Evolutionary conservation across 768 basidiomycete species (phyloP).

Genomic region (Termitomyces eurrhizus): DNA sequence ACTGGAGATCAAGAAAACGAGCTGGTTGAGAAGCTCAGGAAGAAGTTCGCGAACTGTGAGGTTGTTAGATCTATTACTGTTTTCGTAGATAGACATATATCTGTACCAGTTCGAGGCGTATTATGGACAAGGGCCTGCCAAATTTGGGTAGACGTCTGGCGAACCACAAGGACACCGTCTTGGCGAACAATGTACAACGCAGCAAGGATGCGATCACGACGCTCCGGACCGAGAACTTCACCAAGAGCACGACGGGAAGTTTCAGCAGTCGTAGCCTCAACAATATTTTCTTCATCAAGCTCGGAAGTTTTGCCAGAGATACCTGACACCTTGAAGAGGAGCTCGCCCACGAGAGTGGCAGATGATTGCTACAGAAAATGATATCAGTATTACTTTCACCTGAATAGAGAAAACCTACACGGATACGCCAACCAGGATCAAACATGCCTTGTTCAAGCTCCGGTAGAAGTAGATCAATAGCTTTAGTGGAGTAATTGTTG

Average conservation of each 20-base stretch:
- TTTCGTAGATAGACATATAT: not conserved
- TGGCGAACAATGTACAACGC: slow-evolving; percentile 92
- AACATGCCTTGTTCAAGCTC: slow-evolving; percentile 96
- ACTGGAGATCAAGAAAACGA: slow-evolving; percentile 74
- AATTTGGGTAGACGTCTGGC: slow-evolving; percentile 89
- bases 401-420: slow-evolving; percentile 45
- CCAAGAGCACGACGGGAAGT: slow-evolving; percentile 80
- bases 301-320: slow-evolving; percentile 87
- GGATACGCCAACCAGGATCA: slow-evolving; percentile 91
- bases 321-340: slow-evolving; percentile 95
- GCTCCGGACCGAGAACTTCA: slow-evolving; percentile 84
- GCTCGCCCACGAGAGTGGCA: slow-evolving; percentile 91
- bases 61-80: not conserved
- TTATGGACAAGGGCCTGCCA: slow-evolving; percentile 99
- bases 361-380: slow-evolving; percentile 73
- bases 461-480: slow-evolving; percentile 90
- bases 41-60: slow-evolving; percentile 83
- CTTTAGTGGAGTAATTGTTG: slow-evolving; percentile 86
- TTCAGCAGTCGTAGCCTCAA: slow-evolving; percentile 66
- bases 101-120: slow-evolving; percentile 81
- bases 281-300: slow-evolving; percentile 65
- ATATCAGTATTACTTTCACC: slow-evolving; percentile 7
- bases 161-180: slow-evolving; percentile 84
- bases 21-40: slow-evolving; percentile 74
- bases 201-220: slow-evolving; percentile 87